Percentiles rank a stretch among this genome's conserved stretches.
Evolutionary conservation across 371 early-diverging fungal genomes (phyloP).

Genomic region (Encephalitozoon cuniculi): DNA sequence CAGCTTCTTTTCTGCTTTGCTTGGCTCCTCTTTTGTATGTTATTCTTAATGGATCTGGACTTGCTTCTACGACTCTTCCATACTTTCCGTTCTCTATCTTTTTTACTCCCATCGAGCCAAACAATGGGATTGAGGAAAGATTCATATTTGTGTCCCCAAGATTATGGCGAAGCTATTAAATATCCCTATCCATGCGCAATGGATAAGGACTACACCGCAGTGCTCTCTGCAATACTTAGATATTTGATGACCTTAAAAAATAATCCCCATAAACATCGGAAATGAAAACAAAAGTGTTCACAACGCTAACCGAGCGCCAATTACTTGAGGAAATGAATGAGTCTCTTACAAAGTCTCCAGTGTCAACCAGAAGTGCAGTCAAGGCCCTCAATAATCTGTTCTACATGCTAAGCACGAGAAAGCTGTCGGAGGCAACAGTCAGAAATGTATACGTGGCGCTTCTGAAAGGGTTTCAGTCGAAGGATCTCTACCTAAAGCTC

Average conservation of each 20-base stretch:
- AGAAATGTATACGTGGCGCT: constrained; percentile 47
- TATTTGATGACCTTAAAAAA: background rate
- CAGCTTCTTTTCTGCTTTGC: background rate
- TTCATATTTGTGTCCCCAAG: background rate
- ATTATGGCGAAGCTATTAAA: too few species aligned
- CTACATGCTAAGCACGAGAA: constrained; percentile 25
- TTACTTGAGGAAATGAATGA: constrained; percentile 16
- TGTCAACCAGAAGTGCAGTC: constrained; percentile 51
- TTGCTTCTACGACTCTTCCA: background rate
- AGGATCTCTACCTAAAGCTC: constrained; percentile 51
- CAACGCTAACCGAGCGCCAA: background rate
- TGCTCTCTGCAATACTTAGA: background rate
- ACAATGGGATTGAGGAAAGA: background rate
- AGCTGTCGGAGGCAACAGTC: constrained; percentile 34
- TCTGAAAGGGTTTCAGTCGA: constrained; percentile 51
- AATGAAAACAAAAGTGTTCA: constrained; percentile 2
- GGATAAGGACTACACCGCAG: background rate
- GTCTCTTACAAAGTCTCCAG: background rate
- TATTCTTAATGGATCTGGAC: background rate
- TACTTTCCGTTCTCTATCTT: background rate
- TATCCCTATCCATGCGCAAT: too few species aligned
- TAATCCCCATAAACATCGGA: background rate
- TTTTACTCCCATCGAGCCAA: background rate
- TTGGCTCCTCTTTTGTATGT: background rate
- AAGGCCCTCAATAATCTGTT: constrained; percentile 47